Evolutionary conservation across 768 basidiomycete species (phyloP), one percentile per base, ranked within the genome.

Genomic region (Inosperma sp.): DNA sequence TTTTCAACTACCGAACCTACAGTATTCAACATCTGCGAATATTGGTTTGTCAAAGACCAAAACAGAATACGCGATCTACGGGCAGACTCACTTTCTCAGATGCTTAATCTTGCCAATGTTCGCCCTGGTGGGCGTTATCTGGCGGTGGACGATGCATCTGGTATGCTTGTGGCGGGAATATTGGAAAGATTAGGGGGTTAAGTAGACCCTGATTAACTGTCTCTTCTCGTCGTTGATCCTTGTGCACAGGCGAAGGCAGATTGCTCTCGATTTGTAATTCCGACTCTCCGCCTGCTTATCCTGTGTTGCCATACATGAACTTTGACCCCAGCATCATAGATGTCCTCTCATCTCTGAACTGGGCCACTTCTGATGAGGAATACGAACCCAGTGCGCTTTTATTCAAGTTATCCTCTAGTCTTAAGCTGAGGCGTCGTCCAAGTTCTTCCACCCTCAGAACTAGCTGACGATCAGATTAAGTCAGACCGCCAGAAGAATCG

Each of bases 251-350:
- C 22, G 70, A 82, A 59, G 96, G 95, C 16, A 78, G 81, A 44
- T 70, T 98, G 8, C 72, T 97, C 55, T 82, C 87, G 1, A 83
- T 99, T 55, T 89, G 86, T 57, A 90, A 94, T 55, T 80, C 84
- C 26, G 95, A 97, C 59, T 91, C 88, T 10, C 93, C 95, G 5
- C 95, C 96, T 6, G 86, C 92, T 34, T 95, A 91, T 66, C 88
- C 89, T 10, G 79, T 93, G 17, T 66, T 93, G 63, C 71, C 74
- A 3, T 74, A 85, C 52, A 92, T 98, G 90, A 98, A 98, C 68
- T 92, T 93, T 61, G 70, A 79, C 12, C 70, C 78, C 31, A 74
- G 79, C 36, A 61, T 70, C n/a, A 71, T 75, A 14, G 66, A 77
- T 4, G 74, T 84, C 9, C 69, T 91, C 50, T 72, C 77, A 2